A percentile compares a stretch with the other conserved stretches of the same genome.
Conservation (phyloP, 495 filamentous ascomycete genomes). For the Penicillium manginii region DNA sequence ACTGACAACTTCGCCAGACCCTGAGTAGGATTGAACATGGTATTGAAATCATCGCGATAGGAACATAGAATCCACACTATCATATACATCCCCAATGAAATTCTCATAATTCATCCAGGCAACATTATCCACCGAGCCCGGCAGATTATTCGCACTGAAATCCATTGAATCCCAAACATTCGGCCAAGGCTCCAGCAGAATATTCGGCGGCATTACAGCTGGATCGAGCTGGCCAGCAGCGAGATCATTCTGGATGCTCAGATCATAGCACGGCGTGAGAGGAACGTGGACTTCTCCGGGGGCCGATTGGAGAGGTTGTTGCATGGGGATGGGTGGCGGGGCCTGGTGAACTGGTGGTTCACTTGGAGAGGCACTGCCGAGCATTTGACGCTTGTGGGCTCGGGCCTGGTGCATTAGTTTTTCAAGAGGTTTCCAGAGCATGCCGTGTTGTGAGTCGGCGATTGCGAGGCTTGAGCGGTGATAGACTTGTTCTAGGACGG, state of each 20-base stretch:
- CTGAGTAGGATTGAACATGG: background rate
- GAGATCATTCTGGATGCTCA: constrained; percentile 7
- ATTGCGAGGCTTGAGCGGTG: constrained; percentile 52
- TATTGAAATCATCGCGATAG: constrained; percentile 14
- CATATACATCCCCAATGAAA: constrained; percentile 40
- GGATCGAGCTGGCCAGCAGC: constrained; percentile 12
- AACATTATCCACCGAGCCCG: constrained; percentile 18
- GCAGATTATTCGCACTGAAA: constrained; percentile 9
- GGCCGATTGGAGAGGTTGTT: background rate
- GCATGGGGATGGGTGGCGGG: background rate
- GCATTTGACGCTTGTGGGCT: constrained; percentile 25
- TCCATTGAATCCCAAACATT: constrained; percentile 42
- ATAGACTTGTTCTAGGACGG: constrained; percentile 63
- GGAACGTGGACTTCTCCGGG: background rate
- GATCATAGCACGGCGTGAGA: background rate
- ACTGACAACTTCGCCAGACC: background rate
- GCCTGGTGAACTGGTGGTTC: constrained; percentile 2
- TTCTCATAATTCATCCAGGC: constrained; percentile 41
- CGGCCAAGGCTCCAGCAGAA: constrained; percentile 26
- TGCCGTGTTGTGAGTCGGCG: constrained; percentile 58
- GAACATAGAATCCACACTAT: constrained; percentile 29
- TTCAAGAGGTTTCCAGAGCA: constrained; percentile 71
- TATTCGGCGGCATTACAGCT: background rate
- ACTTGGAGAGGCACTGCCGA: constrained; percentile 8
- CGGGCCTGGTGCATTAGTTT: constrained; percentile 61